These are phyloP conservation scores for Hyphodiscus sp. DNA, from an alignment of 2,329 filamentous ascomycete species.

Conservation along the genomic window DNA sequence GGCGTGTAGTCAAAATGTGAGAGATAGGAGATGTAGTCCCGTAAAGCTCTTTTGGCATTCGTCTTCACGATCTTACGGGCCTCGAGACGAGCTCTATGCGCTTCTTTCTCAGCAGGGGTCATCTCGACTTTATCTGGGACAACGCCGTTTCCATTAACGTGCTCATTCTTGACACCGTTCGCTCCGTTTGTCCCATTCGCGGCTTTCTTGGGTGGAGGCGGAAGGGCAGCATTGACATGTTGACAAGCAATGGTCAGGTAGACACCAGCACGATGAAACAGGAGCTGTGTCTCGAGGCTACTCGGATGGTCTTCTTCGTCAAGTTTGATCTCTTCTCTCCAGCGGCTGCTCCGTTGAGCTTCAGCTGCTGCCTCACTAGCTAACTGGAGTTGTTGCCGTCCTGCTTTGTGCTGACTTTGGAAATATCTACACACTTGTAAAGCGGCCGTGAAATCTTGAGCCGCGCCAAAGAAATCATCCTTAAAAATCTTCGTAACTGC, in stretches of 20 bases:
- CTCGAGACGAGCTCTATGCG: conserved; percentile 41
- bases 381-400: conserved; percentile 42
- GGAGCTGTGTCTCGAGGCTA: conserved; percentile 66
- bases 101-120: conserved; percentile 40
- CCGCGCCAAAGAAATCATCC: conserved; percentile 63
- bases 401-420: conserved; percentile 28
- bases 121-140: conserved; percentile 23
- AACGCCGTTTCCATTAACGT: conserved; percentile 17
- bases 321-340: conserved; percentile 44
- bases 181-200: conserved; percentile 16
- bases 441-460: conserved; percentile 63
- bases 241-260: conserved; percentile 67
- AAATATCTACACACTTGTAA: conserved; percentile 40
- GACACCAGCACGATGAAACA: conserved; percentile 69
- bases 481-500: conserved; percentile 72
- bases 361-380: conserved; percentile 33
- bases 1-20: conserved; percentile 74
- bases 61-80: conserved; percentile 64
- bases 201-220: conserved; percentile 6
- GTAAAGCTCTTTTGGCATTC: conserved; percentile 68
- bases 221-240: conserved; percentile 51
- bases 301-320: conserved; percentile 63
- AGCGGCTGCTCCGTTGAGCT: conserved; percentile 31
- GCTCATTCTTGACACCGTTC: conserved; percentile 19
- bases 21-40: conserved; percentile 68